Evolutionary conservation across 2,329 filamentous ascomycete species (phyloP), one percentile per base, ranked within the genome.

Genomic region (Aspergillus thermomutatus): DNA sequence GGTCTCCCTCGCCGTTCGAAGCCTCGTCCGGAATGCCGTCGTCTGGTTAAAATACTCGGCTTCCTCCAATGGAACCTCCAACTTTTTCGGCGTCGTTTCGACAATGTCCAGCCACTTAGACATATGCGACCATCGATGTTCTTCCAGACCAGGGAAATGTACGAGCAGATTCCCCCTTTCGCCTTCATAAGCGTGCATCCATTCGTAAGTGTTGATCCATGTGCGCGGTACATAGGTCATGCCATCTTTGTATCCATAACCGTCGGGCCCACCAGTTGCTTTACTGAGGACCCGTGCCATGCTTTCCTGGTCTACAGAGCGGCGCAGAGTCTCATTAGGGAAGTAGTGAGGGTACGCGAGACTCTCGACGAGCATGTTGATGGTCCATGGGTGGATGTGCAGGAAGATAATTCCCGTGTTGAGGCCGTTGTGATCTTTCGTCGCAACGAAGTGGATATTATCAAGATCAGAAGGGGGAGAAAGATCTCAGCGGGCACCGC

Each of bases 361-460:
- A 11, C 60, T 55, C 47, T 68, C 63, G 21, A 65, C 57, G 3
- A 73, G 60, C 34, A 71, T 56, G 31, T 64, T 61, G 46, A 72
- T 60, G 11, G 65, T 68, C 71, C 69, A 72, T 21, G 65, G 59
- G 50, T 67, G 61, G 34, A 73, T 66, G 17, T 68, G 65, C 28
- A 73, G 57, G 51, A 72, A 65, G 54, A 73, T 66, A 7, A 70
- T 64, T 1, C 71, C 71, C 10, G 65, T 65, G 49, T 73, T 73
- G 10, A 73, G 58, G 2, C 71, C 69, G 25, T 66, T 65, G 31
- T 66, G 65, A 55, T 73, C 70, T 53, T 68, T 67, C 9, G 62
- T 62, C 5, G 66, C 64, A 34, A 73, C 54, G 14, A 70, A 59
- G 54, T 73, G 67, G 57, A 72, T 65, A 54, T 69, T 64, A 8